These are phyloP conservation scores for Entomortierella beljakovae DNA, from an alignment of 192 early-diverging fungal species.

Conservation along the genomic window DNA sequence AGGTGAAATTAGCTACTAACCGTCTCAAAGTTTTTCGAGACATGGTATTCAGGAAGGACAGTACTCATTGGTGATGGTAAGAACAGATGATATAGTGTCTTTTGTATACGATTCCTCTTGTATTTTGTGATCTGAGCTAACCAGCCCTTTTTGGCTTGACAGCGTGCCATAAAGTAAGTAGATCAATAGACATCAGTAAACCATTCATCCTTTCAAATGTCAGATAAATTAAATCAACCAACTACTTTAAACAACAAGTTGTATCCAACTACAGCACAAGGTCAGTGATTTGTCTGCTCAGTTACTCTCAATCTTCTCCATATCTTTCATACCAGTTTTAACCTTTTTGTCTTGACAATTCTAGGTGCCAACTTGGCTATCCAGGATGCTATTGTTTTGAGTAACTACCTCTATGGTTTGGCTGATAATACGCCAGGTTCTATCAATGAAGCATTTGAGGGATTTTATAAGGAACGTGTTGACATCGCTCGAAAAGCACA, in stretches of 20 bases:
- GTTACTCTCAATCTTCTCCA: not conserved
- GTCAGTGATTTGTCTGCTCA: not conserved
- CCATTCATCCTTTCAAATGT: not conserved
- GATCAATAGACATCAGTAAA: not conserved
- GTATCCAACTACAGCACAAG: conserved; percentile 14
- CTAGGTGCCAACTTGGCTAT: conserved; percentile 16
- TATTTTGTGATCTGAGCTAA: not conserved
- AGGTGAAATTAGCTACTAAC: not conserved
- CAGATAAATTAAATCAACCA: no score
- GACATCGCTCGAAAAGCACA: not conserved
- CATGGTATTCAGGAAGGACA: conserved; percentile 4
- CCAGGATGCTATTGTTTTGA: conserved; percentile 17
- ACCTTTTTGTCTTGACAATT: no score
- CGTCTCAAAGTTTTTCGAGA: conserved; percentile 19
- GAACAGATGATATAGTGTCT: not conserved
- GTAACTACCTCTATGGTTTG: conserved; percentile 9
- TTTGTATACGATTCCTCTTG: not conserved
- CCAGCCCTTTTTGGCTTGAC: not conserved
- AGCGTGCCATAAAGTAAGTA: conserved; percentile 26
- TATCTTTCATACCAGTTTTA: not conserved
- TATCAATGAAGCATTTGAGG: conserved; percentile 4
- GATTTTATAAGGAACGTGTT: conserved; percentile 3
- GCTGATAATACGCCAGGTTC: not conserved
- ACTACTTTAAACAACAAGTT: not conserved
- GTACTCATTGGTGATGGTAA: conserved; percentile 29